Conservation (phyloP, 2,329 filamentous ascomycete species). For the Acrocalymma vagum region DNA sequence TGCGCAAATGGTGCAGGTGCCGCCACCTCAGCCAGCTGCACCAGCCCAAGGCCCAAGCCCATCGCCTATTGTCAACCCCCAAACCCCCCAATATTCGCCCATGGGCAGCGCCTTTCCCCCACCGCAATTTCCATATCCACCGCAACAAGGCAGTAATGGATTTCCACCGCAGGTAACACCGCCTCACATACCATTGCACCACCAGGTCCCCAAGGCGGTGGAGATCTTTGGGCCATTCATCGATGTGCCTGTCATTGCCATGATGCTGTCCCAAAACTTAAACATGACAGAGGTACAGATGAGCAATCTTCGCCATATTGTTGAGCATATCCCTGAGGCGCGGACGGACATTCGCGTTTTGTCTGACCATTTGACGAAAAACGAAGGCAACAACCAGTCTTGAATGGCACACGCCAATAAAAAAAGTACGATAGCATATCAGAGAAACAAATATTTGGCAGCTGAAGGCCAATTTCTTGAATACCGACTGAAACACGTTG, state of each 20-base stretch:
- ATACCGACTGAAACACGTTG: too few species aligned
- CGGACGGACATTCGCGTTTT: conserved; percentile 61
- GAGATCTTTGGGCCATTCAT: conserved; percentile 55
- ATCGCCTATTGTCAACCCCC: conserved; percentile 39
- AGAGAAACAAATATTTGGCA: too few species aligned
- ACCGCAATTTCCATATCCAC: conserved; percentile 5
- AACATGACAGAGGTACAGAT: conserved; percentile 66
- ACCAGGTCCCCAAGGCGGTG: conserved; percentile 46
- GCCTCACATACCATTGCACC: conserved; percentile 26
- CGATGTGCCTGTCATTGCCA: conserved; percentile 50
- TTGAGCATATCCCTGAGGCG: conserved; percentile 71
- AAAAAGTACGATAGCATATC: too few species aligned
- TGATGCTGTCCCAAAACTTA: conserved; percentile 43
- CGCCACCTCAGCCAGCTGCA: conserved; percentile 25
- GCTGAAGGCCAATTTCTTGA: too few species aligned
- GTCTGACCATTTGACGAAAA: conserved; percentile 28
- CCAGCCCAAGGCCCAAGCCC: conserved; percentile 34
- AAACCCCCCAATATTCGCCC: conserved; percentile 44
- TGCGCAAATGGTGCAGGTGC: conserved; percentile 22
- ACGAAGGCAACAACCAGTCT: conserved; percentile 1
- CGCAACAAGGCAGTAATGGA: conserved; percentile 20
- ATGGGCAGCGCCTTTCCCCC: conserved; percentile 34
- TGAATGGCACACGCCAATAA: too few species aligned
- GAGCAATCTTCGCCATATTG: conserved; percentile 74
- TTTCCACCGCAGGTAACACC: conserved; percentile 9